Percentiles rank a stretch among this genome's conserved stretches.
Conservation (phyloP, 2,329 filamentous ascomycete genomes). For the Microascus cirrosus region DNA sequence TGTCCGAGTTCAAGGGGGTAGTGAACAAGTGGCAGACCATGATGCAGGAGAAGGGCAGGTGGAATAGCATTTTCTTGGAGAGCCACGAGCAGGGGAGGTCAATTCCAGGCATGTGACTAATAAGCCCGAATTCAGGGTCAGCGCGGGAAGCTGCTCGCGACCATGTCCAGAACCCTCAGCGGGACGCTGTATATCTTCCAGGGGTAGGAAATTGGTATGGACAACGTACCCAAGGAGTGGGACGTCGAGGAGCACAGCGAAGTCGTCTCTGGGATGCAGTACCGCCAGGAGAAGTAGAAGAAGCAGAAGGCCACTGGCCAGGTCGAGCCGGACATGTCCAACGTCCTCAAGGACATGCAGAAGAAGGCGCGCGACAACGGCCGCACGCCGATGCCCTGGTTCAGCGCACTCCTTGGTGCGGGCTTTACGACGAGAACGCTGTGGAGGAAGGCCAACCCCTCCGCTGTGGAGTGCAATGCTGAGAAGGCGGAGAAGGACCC, state of each 20-base stretch:
- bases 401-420: background rate
- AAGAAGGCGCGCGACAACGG: background rate
- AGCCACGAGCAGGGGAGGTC: conserved; percentile 56
- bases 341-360: background rate
- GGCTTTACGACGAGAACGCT: background rate
- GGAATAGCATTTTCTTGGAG: conserved; percentile 55
- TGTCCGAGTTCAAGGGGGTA: conserved; percentile 38
- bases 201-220: conserved; percentile 60
- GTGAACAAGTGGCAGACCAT: conserved; percentile 48
- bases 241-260: conserved; percentile 57
- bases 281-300: conserved; percentile 20
- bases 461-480: background rate
- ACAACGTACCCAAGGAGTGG: conserved; percentile 51
- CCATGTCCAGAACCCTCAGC: conserved; percentile 42
- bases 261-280: conserved; percentile 46
- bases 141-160: conserved; percentile 50
- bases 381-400: background rate
- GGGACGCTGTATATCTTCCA: conserved; percentile 60
- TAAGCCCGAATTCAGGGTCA: conserved; percentile 32
- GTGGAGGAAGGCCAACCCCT: background rate
- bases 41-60: conserved; percentile 48
- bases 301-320: background rate
- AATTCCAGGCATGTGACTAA: conserved; percentile 43
- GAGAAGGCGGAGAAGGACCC: background rate
- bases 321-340: background rate